phyloP scores from a whole-genome alignment of 257 asterid species.

The Solanum megistacrolobum region DNA sequence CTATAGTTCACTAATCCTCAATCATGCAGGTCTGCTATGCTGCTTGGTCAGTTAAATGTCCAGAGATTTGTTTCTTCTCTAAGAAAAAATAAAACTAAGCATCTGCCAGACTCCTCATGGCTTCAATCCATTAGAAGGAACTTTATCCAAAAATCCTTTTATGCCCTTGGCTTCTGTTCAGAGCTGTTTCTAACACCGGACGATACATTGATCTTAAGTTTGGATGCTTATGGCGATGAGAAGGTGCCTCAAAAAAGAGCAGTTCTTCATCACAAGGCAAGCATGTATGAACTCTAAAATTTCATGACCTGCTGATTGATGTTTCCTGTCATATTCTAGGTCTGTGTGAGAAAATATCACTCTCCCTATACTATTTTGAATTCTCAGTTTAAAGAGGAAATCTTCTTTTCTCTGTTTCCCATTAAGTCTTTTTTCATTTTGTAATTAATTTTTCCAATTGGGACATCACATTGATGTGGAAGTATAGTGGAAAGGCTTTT shows the following conservation, averaged over 20 bases:
- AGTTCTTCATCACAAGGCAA: constrained; percentile 81
- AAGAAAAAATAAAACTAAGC: constrained; percentile 13
- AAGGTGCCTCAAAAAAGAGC: constrained; percentile 52
- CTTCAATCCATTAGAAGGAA: constrained; percentile 30
- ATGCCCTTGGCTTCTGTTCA: constrained; percentile 51
- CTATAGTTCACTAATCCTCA: background rate
- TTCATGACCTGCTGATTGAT: background rate
- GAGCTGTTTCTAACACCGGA: constrained; percentile 65
- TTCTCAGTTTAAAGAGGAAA: background rate
- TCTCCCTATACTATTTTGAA: background rate
- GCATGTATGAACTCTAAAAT: constrained; percentile 23
- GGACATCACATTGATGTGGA: background rate
- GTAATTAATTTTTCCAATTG: background rate
- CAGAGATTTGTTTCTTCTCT: constrained; percentile 44
- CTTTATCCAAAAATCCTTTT: constrained; percentile 40
- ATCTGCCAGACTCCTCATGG: constrained; percentile 25
- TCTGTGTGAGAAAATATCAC: background rate
- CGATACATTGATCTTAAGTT: constrained; percentile 37
- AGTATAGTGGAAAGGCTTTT: background rate
- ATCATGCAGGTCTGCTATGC: constrained; percentile 46
- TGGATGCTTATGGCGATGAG: constrained; percentile 34
- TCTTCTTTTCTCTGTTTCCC: background rate
- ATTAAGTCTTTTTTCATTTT: background rate
- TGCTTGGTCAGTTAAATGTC: constrained; percentile 66
- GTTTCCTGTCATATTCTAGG: background rate